These are phyloP conservation scores for Suillus bovinus DNA, from an alignment of 768 basidiomycete genomes.

Conservation along the genomic window DNA sequence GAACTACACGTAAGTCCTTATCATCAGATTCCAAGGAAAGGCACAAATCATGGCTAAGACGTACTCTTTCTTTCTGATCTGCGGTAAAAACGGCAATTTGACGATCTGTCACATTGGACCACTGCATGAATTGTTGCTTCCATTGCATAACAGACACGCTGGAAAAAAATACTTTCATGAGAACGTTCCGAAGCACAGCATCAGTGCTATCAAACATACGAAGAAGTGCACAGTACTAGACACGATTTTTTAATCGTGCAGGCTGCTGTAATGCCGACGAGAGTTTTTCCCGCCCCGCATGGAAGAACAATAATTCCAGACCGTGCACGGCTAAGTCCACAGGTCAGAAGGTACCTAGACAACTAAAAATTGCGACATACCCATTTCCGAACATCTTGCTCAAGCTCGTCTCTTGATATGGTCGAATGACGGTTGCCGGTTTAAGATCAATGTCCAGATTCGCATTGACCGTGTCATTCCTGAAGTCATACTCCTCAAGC, in stretches of 20 bases:
- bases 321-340: conserved; percentile 76
- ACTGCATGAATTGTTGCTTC: conserved; percentile 97
- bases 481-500: conserved; percentile 99
- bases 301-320: conserved; percentile 98
- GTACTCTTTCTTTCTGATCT: conserved; percentile 94
- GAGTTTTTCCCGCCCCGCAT: conserved; percentile 97
- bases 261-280: conserved; percentile 99
- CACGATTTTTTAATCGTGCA: conserved; percentile 99
- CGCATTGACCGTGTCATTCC: conserved; percentile 94
- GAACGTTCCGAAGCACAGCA: not conserved
- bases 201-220: conserved; percentile 55
- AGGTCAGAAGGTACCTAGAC: conserved; percentile 8
- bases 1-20: conserved; percentile 55
- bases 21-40: not conserved
- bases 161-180: conserved; percentile 8
- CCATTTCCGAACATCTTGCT: conserved; percentile 99
- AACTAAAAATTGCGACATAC: conserved; percentile 37
- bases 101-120: conserved; percentile 96
- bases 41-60: conserved; percentile 9
- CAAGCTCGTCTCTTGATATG: conserved; percentile 97
- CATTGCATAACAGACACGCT: conserved; percentile 98
- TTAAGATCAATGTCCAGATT: conserved; percentile 99
- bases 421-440: conserved; percentile 94
- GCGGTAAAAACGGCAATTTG: conserved; percentile 98
- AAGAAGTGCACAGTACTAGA: conserved; percentile 95